These are phyloP conservation scores for Lasiosphaeria ovina DNA, from an alignment of 495 filamentous ascomycete genomes.

Conservation along the genomic window DNA sequence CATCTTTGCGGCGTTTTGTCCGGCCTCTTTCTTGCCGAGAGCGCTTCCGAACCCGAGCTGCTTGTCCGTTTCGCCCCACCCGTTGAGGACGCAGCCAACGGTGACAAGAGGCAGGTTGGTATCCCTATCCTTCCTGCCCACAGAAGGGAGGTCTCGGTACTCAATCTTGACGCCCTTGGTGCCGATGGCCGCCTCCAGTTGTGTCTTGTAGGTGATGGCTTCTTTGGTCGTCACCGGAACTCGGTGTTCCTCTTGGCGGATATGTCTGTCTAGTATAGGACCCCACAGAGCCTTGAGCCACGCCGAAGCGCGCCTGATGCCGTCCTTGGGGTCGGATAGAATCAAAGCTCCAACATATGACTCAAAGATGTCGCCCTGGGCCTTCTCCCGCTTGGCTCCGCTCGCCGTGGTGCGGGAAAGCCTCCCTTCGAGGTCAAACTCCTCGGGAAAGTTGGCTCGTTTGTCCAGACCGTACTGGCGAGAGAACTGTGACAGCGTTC, in stretches of 20 bases:
- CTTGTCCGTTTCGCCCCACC: conserved; percentile 66
- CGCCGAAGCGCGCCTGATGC: conserved; percentile 55
- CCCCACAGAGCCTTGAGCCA: conserved; percentile 76
- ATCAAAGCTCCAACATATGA: conserved; percentile 80
- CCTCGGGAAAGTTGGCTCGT: conserved; percentile 52
- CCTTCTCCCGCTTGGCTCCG: conserved; percentile 60
- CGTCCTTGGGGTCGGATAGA: conserved; percentile 58
- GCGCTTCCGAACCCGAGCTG: conserved; percentile 67
- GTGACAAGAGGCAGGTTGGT: conserved; percentile 59
- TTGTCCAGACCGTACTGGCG: conserved; percentile 65
- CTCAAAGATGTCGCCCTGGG: conserved; percentile 81
- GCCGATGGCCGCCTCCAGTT: conserved; percentile 56
- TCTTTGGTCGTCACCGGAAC: conserved; percentile 21
- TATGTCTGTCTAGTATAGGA: conserved; percentile 40
- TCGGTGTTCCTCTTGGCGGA: conserved; percentile 33
- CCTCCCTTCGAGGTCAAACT: conserved; percentile 37
- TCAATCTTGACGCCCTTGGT: conserved; percentile 60
- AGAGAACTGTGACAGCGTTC: conserved; percentile 65
- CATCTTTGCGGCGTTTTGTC: conserved; percentile 63
- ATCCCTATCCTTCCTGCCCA: conserved; percentile 53
- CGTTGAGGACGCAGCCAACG: conserved; percentile 69
- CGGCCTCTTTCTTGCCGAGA: conserved; percentile 69
- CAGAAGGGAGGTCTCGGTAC: conserved; percentile 59
- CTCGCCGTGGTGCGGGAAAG: conserved; percentile 32
- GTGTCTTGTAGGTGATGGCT: conserved; percentile 42